These are phyloP conservation scores for Diplocarpon rosae DNA, from an alignment of 2,329 filamentous ascomycete genomes.

Conservation along the genomic window DNA sequence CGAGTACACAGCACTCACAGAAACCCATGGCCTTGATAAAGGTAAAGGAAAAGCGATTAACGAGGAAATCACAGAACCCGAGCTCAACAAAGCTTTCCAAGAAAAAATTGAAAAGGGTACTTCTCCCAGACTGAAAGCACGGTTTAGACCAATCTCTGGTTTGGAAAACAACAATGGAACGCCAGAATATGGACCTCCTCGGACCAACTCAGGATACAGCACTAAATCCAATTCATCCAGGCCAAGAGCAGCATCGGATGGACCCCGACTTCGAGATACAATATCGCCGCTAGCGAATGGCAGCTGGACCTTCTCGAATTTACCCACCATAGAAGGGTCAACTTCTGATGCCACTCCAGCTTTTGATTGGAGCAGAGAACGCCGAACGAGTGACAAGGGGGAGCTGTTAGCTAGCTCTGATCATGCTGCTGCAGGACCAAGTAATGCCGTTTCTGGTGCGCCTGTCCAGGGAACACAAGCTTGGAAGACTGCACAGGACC, in stretches of 20 bases:
- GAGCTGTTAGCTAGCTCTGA: no score
- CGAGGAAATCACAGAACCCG: background rate
- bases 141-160: background rate
- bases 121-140: slow-evolving; percentile 1
- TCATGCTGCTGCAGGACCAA: no score
- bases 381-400: background rate
- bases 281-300: slow-evolving; percentile 47
- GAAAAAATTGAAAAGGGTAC: background rate
- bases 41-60: slow-evolving; percentile 13
- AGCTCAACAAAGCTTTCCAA: background rate
- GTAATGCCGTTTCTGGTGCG: background rate
- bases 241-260: slow-evolving; percentile 47
- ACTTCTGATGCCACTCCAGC: background rate
- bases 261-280: slow-evolving; percentile 34
- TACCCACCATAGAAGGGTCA: slow-evolving; percentile 22
- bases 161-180: background rate
- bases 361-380: background rate
- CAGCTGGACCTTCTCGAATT: slow-evolving; percentile 45
- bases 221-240: slow-evolving; percentile 19
- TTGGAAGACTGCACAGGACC: slow-evolving; percentile 13
- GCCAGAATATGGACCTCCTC: background rate
- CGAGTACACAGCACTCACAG: background rate
- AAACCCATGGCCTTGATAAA: slow-evolving; percentile 7
- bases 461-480: slow-evolving; percentile 2
- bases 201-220: background rate